A percentile compares a stretch with the other conserved stretches of the same genome.
phyloP scores from a whole-genome alignment of 2,329 filamentous ascomycete species.

The Penicillium sp. region DNA sequence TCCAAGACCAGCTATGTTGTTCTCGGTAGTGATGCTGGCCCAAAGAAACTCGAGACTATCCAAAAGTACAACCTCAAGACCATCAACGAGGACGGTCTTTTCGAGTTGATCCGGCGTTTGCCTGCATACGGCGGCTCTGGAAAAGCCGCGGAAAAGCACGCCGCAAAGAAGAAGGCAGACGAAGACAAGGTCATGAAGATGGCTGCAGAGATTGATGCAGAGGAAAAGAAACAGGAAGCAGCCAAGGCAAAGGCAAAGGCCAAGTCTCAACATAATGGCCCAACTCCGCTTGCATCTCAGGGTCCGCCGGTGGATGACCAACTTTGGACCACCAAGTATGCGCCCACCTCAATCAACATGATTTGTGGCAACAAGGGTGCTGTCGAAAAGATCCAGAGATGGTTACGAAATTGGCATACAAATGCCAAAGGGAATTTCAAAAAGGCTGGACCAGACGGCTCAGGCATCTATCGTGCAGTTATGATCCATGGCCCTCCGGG shows the following conservation, averaged over 20 bases:
- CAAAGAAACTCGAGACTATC: slow-evolving; percentile 90
- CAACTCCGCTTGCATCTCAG: slow-evolving; percentile 50
- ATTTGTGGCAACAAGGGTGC: slow-evolving; percentile 93
- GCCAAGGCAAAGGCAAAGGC: slow-evolving; percentile 54
- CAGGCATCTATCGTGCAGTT: slow-evolving; percentile 82
- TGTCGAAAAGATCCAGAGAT: slow-evolving; percentile 87
- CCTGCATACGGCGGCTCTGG: slow-evolving; percentile 87
- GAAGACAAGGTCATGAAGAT: slow-evolving; percentile 80
- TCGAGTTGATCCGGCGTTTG: slow-evolving; percentile 79
- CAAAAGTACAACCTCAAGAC: slow-evolving; percentile 80
- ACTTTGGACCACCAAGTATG: slow-evolving; percentile 95
- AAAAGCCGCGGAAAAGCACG: slow-evolving; percentile 83
- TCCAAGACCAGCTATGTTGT: slow-evolving; percentile 95
- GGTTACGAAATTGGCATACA: slow-evolving; percentile 83
- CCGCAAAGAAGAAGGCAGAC: slow-evolving; percentile 83
- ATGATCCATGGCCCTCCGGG: slow-evolving; percentile 95
- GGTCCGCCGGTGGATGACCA: slow-evolving; percentile 62
- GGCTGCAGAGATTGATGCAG: slow-evolving; percentile 82
- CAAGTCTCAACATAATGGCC: slow-evolving; percentile 48
- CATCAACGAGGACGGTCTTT: slow-evolving; percentile 91
- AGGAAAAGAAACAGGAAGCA: slow-evolving; percentile 65
- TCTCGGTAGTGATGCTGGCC: slow-evolving; percentile 87
- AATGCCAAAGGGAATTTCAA: slow-evolving; percentile 82
- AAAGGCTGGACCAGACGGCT: slow-evolving; percentile 80
- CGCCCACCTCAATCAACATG: slow-evolving; percentile 79